These are phyloP conservation scores for Mycena kentingensis DNA, from an alignment of 768 basidiomycete genomes.

Conservation along the genomic window DNA sequence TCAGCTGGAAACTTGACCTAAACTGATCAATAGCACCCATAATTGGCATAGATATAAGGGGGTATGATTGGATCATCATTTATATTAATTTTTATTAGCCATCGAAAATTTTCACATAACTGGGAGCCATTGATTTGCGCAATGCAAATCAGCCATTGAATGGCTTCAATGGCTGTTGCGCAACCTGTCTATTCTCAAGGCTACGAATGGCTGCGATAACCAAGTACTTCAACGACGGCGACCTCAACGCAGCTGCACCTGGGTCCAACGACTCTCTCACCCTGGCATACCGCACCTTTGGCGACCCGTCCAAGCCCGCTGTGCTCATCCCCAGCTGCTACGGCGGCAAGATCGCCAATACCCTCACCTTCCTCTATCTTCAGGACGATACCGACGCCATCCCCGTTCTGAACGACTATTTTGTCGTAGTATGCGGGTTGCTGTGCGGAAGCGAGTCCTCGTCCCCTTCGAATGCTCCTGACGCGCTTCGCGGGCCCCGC, in stretches of 20 bases:
- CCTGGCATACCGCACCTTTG: constrained; percentile 20
- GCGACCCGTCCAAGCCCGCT: constrained; percentile 14
- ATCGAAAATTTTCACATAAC: too few relatives aligned
- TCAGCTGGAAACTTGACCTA: too few relatives aligned
- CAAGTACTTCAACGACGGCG: constrained; percentile 14
- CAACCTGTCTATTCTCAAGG: too few relatives aligned
- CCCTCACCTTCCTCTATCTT: constrained; percentile 18
- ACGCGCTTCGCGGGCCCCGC: constrained; percentile 1
- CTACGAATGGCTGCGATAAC: constrained; percentile 18
- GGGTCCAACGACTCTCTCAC: constrained; percentile 11
- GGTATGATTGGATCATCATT: too few relatives aligned
- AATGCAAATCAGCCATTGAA: too few relatives aligned
- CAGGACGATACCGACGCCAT: constrained; percentile 2
- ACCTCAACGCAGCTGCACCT: constrained; percentile 7
- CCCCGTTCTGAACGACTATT: constrained; percentile 10
- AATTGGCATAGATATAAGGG: too few relatives aligned
- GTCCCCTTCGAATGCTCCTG: constrained; percentile 16
- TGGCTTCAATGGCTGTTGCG: too few relatives aligned
- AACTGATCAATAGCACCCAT: too few relatives aligned
- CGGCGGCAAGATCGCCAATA: constrained; percentile 10
- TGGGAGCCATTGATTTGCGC: too few relatives aligned
- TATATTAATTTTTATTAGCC: too few relatives aligned
- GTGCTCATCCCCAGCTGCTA: constrained; percentile 18
- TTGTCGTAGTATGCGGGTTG: constrained; percentile 20
- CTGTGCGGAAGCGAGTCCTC: constrained; percentile 20